Percentiles rank a stretch among this genome's conserved stretches.
Evolutionary conservation across 139 green algal genomes (phyloP).

Genomic region (Chlorella sp.): DNA sequence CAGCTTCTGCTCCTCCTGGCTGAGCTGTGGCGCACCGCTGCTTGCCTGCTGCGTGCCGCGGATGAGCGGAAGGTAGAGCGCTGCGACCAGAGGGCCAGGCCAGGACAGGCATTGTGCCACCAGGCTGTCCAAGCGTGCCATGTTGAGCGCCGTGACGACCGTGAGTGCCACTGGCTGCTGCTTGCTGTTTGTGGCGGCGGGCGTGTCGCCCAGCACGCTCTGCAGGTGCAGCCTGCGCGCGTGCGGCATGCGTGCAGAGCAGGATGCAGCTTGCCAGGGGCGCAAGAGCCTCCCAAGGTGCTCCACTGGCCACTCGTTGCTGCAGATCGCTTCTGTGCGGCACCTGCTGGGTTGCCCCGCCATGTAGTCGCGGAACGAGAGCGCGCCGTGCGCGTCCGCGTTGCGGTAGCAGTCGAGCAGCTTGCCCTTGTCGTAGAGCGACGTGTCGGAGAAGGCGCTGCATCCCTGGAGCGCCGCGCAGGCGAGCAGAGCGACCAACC

Average conservation of each 20-base stretch:
- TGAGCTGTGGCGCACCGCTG: neutral
- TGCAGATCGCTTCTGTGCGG: neutral
- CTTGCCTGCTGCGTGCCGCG: conserved; percentile 5
- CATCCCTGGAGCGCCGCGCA: too few relatives aligned
- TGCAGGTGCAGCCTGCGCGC: conserved; percentile 20
- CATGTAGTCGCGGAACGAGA: neutral
- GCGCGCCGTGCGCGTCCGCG: neutral
- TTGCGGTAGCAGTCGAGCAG: neutral
- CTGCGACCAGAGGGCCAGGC: conserved; percentile 18
- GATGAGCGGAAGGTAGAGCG: conserved; percentile 19
- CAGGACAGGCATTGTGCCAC: conserved; percentile 20
- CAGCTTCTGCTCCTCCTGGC: neutral
- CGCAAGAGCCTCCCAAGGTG: neutral
- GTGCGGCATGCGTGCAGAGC: neutral
- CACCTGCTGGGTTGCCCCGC: neutral
- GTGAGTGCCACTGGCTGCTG: conserved; percentile 3
- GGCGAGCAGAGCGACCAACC: too few relatives aligned
- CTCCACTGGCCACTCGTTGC: neutral
- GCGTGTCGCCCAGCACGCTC: conserved; percentile 14
- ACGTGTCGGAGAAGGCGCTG: neutral
- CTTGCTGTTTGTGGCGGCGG: conserved; percentile 8
- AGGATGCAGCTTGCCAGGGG: neutral
- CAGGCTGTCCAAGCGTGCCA: conserved; percentile 18
- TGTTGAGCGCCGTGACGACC: conserved; percentile 22
- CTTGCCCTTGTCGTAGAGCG: neutral